Evolutionary conservation across 495 filamentous ascomycete species (phyloP), one percentile per base, ranked within the genome.

Genomic region (Aspergillus nidulans): DNA sequence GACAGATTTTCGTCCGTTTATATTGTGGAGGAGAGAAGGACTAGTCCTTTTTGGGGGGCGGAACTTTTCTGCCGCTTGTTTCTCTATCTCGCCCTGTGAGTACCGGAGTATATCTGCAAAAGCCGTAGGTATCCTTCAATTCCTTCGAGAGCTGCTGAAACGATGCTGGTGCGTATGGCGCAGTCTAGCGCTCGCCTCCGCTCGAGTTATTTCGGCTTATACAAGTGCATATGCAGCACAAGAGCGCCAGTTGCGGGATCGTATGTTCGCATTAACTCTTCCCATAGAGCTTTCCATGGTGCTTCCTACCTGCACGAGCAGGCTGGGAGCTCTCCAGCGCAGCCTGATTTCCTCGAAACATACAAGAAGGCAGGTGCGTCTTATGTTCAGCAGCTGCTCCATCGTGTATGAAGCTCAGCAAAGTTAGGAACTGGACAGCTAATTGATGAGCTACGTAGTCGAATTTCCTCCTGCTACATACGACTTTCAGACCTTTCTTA

Each of bases 391-490:
- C 4, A 39, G n/a, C 36, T 39, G 13, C 15, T 4, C 15, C 16
- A 39, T 18, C 15, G 1, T 18, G 6, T 4, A 16, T 18, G 5
- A 4, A 15, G 32, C 3, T 15, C 32, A 36, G 13, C 6, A 13
- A 3, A 8, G 32, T 3, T 36, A 36, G 32, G 13, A 13, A 8
- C 13, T 12, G 13, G 13, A 36, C 32, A 39, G 42, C 32, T 34
- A 34, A 42, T 41, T 8, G 15, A 21, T 49, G 36, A 25, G 32
- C 49, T 34, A 13, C 21, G 24, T 49, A 85, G 85, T 84, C 52
- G 62, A 74, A 25, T 81, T 86, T 51, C 77, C 79, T 4, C 58
- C 62, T 32, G 75, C 74, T 5, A 82, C 81, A 5, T 69, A 71
- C 57, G 69, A 75, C 39, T 71, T 82, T 32, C 64, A 75, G 32